Evolutionary conservation across 2,329 filamentous ascomycete species (phyloP).

Genomic region (Alternaria hordeiaustralica): DNA sequence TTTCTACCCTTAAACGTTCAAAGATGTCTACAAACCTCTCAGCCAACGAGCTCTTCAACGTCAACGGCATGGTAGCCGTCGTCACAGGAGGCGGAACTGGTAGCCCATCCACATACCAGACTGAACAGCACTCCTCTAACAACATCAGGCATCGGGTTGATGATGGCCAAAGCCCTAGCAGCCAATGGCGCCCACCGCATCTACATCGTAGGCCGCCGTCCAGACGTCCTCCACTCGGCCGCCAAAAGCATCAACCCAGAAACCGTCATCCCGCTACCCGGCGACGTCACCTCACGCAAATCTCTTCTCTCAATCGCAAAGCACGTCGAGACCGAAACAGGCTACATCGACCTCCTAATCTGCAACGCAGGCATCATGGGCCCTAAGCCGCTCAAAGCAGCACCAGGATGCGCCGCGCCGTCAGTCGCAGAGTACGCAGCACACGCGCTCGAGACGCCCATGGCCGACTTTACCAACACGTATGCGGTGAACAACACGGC

Average conservation of each 20-base stretch:
- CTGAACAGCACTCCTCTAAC: neutral
- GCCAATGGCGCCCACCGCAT: constrained; percentile 26
- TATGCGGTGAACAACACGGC: constrained; percentile 52
- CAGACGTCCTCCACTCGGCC: constrained; percentile 15
- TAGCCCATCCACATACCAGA: neutral
- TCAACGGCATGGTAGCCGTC: constrained; percentile 27
- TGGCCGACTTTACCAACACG: constrained; percentile 39
- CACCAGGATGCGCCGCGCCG: constrained; percentile 11
- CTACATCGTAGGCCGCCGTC: constrained; percentile 29
- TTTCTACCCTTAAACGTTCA: neutral
- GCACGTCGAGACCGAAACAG: constrained; percentile 13
- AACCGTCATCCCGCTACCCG: constrained; percentile 22
- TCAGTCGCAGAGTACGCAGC: constrained; percentile 23
- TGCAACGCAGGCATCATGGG: constrained; percentile 36
- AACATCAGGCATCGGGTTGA: constrained; percentile 23
- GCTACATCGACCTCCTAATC: constrained; percentile 30
- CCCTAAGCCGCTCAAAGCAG: constrained; percentile 21
- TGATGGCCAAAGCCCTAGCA: constrained; percentile 27
- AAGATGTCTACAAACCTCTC: constrained; percentile 11
- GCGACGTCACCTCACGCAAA: constrained; percentile 26
- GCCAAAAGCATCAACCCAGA: constrained; percentile 17
- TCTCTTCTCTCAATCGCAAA: constrained; percentile 20
- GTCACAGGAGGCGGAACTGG: constrained; percentile 32
- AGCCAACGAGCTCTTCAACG: constrained; percentile 24
- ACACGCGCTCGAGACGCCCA: constrained; percentile 26